Evolutionary conservation across 2,329 filamentous ascomycete genomes (phyloP), one percentile per base, ranked within the genome.

Genomic region (Xylaria sp.): DNA sequence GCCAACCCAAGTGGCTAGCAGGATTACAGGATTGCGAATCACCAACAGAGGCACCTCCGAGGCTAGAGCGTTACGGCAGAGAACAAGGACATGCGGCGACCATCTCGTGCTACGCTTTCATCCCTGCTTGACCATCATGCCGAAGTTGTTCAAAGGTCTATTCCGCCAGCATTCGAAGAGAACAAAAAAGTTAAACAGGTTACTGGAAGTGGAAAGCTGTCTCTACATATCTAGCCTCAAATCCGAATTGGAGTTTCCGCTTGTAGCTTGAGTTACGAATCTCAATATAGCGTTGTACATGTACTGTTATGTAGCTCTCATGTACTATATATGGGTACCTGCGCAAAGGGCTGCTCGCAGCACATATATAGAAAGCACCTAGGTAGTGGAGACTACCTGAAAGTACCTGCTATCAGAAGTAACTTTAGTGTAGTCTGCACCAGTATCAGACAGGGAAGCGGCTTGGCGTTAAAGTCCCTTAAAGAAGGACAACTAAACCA

Each of bases 401-500:
- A n/a, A n/a, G n/a, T 40, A 57, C 53, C 32, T 40, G 21, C 53
- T n/a, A 57, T 6, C 21, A 27, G 12, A 37, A 29, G 44, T 27
- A 35, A 44, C 64, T 23, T 44, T 55, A 37, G n/a, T n/a, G n/a
- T n/a, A n/a, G 27, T 18, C 29, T 32, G 23, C 18, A 42, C 35
- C 16, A 16, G 37, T 40, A 40, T 18, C 16, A 40, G 37, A 40
- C 5, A n/a, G 37, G 12, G 10, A 48, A 35, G 50, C 25, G 37
- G 40, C 59, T 58, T 66, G 50, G 53, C 42, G 32, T 27, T 47
- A 48, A 6, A 57, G 13, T 42, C 40, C 21, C 25, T 35, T 29
- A 27, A n/a, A 60, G 50, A 61, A 66, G 65, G 60, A 68, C 65
- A 64, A 47, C 65, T 68, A 65, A 55, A 51, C 54, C 48, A 37